A percentile compares a stretch with the other conserved stretches of the same genome.
These are phyloP conservation scores for Tardiomyces digboiensis DNA, from an alignment of 1,139 yeast species.

Conservation along the genomic window DNA sequence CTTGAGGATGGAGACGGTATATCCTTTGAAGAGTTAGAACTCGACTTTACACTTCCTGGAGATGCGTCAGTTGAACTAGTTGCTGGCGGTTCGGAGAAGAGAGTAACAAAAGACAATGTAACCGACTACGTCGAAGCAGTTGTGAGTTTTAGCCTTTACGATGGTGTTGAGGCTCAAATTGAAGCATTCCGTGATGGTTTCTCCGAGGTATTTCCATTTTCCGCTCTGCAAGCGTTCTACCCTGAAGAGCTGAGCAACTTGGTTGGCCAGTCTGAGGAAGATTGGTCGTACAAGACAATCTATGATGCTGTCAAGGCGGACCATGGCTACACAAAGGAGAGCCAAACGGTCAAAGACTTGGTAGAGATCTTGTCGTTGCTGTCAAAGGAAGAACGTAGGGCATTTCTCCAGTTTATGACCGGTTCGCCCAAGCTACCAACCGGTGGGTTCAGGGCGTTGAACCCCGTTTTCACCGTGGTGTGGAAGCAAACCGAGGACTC, in stretches of 20 bases:
- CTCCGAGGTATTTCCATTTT: slow-evolving; percentile 73
- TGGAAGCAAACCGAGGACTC: slow-evolving; percentile 49
- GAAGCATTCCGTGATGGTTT: slow-evolving; percentile 73
- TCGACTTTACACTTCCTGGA: slow-evolving; percentile 75
- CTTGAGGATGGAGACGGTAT: slow-evolving; percentile 1
- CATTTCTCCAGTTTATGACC: slow-evolving; percentile 78
- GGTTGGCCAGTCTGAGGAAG: slow-evolving; percentile 73
- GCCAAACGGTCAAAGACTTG: slow-evolving; percentile 51
- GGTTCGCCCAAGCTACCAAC: slow-evolving; percentile 92
- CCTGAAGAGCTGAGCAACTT: slow-evolving; percentile 63
- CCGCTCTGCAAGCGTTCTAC: slow-evolving; percentile 60
- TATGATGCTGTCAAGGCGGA: slow-evolving; percentile 63
- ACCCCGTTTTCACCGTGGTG: slow-evolving; percentile 84
- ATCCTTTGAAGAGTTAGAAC: slow-evolving; percentile 36
- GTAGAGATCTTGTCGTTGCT: slow-evolving; percentile 53
- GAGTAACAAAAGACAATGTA: slow-evolving; percentile 46
- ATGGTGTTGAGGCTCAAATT: slow-evolving; percentile 59
- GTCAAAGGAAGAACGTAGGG: slow-evolving; percentile 45
- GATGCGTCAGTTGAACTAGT: slow-evolving; percentile 50
- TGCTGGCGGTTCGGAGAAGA: slow-evolving; percentile 42
- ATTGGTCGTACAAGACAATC: slow-evolving; percentile 64
- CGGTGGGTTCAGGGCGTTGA: slow-evolving; percentile 82
- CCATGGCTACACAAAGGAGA: slow-evolving; percentile 79
- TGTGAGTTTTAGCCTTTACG: slow-evolving; percentile 49
- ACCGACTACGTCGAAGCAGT: slow-evolving; percentile 49